phyloP scores from a whole-genome alignment of 2,329 filamentous ascomycete genomes.

The Microdochium bolleyi region DNA sequence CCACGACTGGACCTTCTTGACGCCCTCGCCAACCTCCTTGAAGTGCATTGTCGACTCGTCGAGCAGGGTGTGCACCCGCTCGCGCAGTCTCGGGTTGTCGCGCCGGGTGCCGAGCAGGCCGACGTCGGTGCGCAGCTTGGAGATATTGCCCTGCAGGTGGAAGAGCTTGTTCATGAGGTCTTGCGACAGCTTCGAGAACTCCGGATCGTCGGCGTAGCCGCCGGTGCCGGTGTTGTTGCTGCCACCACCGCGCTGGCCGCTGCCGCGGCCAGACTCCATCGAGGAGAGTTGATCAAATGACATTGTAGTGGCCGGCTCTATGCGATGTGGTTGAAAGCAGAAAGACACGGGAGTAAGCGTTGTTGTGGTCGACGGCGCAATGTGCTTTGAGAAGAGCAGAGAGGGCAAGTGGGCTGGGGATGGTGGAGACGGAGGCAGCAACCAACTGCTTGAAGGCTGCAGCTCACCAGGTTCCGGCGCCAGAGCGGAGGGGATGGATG shows the following conservation, averaged over 20 bases:
- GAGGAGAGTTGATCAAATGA: slow-evolving; percentile 84
- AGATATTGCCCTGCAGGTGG: slow-evolving; percentile 79
- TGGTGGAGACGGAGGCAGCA: not conserved
- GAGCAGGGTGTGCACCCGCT: slow-evolving; percentile 80
- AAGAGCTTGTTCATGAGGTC: slow-evolving; percentile 84
- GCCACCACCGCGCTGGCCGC: slow-evolving; percentile 41
- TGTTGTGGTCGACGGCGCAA: not conserved
- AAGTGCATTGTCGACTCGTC: slow-evolving; percentile 82
- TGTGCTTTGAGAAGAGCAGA: not conserved
- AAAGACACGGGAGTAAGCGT: not conserved
- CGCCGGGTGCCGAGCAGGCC: slow-evolving; percentile 80
- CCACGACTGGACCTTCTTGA: slow-evolving; percentile 88
- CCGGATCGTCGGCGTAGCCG: slow-evolving; percentile 80
- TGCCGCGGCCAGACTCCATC: slow-evolving; percentile 69
- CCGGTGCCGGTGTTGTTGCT: slow-evolving; percentile 51
- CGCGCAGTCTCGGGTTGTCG: slow-evolving; percentile 83
- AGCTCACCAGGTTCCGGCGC: not conserved
- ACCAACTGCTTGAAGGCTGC: too few relatives aligned
- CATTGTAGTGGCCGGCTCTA: slow-evolving; percentile 43
- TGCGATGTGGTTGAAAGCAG: not conserved
- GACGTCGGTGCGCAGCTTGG: slow-evolving; percentile 76
- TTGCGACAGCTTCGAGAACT: slow-evolving; percentile 77
- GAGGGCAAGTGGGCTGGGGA: not conserved
- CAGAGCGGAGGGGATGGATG: not conserved
- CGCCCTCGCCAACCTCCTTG: slow-evolving; percentile 84